Evolutionary conservation across 805 yeast genomes (phyloP).

Genomic region (Wickerhamiella australiensis): DNA sequence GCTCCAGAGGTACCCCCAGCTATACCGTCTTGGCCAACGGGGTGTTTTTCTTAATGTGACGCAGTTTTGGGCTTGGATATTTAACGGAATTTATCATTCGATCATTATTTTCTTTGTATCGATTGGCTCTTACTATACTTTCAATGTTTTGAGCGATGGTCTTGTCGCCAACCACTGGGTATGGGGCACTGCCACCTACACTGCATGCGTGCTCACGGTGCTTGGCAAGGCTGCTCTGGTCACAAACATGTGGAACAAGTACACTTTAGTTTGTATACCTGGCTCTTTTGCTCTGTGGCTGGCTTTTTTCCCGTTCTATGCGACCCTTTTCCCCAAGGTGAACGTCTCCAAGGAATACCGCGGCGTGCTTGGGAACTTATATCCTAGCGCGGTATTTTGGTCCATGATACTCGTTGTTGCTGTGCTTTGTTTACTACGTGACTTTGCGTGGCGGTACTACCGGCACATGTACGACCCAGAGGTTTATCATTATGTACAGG

Average conservation of each 20-base stretch:
- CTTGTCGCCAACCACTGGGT: constrained; percentile 77
- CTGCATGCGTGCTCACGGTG: constrained; percentile 77
- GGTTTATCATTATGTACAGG: constrained; percentile 89
- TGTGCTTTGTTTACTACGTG: constrained; percentile 66
- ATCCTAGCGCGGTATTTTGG: constrained; percentile 76
- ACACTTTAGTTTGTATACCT: constrained; percentile 82
- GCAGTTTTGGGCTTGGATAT: constrained; percentile 95
- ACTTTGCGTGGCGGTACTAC: constrained; percentile 87
- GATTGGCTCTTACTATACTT: constrained; percentile 52
- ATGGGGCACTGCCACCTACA: constrained; percentile 84
- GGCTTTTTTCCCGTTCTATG: constrained; percentile 74
- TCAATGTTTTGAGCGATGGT: constrained; percentile 54
- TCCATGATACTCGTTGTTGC: constrained; percentile 66
- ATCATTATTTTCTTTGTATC: constrained; percentile 69
- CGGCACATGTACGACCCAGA: constrained; percentile 87
- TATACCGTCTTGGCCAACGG: constrained; percentile 81
- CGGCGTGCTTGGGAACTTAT: constrained; percentile 67
- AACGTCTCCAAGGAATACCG: constrained; percentile 72
- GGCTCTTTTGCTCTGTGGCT: constrained; percentile 85
- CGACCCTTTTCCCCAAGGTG: constrained; percentile 69
- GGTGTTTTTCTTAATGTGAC: constrained; percentile 80
- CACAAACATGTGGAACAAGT: constrained; percentile 90
- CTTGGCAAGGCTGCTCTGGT: constrained; percentile 91
- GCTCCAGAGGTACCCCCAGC: constrained; percentile 81
- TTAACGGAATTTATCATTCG: constrained; percentile 91